These are phyloP conservation scores for Chaetomium sp. DNA, from an alignment of 2,329 filamentous ascomycete species.

Conservation along the genomic window DNA sequence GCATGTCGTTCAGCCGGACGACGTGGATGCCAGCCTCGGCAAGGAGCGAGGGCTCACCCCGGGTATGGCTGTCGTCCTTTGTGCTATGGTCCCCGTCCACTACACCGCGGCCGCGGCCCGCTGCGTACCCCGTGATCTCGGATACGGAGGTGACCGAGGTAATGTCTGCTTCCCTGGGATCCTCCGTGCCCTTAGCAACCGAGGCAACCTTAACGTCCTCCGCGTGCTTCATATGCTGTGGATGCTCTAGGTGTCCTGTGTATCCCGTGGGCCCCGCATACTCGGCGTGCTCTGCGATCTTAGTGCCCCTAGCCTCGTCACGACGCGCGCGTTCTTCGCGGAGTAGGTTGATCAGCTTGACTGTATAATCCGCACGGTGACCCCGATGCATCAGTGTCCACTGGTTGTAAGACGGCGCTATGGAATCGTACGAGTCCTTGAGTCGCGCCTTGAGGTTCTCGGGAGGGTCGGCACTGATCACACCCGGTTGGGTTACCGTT, in stretches of 20 bases:
- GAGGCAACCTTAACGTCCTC: not conserved
- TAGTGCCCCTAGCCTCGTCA: not conserved
- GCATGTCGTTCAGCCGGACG: constrained; percentile 15
- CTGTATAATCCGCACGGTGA: constrained; percentile 42
- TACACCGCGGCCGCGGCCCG: too few relatives aligned
- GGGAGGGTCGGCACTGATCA: constrained; percentile 12
- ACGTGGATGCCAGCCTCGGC: not conserved
- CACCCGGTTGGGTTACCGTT: not conserved
- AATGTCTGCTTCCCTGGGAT: not conserved
- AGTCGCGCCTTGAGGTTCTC: constrained; percentile 44
- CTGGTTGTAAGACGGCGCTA: constrained; percentile 45
- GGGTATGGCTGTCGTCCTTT: not conserved
- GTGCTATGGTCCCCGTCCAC: too few relatives aligned
- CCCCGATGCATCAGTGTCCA: constrained; percentile 43
- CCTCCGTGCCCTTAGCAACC: not conserved
- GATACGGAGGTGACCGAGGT: not conserved
- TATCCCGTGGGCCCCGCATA: too few relatives aligned
- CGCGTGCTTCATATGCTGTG: too few relatives aligned
- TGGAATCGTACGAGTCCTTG: constrained; percentile 45
- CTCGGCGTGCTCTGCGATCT: not conserved
- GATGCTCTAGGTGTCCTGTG: too few relatives aligned
- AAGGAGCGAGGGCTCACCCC: not conserved
- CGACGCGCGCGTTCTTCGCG: not conserved
- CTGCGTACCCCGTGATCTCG: not conserved
- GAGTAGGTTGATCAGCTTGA: constrained; percentile 39